phyloP scores from a whole-genome alignment of 1,284 basidiomycete species.

The Peniophora sp. region DNA sequence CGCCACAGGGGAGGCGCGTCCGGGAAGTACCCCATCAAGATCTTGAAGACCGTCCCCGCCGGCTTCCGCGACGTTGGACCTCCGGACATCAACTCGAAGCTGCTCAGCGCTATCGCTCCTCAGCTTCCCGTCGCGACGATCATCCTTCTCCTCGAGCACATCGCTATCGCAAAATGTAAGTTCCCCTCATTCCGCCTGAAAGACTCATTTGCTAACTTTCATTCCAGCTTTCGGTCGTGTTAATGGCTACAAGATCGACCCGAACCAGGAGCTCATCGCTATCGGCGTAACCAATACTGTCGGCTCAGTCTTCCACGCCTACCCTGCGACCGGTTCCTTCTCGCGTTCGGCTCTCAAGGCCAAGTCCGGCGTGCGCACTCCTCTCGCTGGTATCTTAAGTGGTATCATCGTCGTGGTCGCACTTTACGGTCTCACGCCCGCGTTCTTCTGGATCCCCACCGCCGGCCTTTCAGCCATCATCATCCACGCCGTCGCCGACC shows the following conservation, averaged over 20 bases:
- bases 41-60: slow-evolving; percentile 78
- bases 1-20: slow-evolving; percentile 47
- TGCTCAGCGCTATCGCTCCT: slow-evolving; percentile 67
- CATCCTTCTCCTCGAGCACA: slow-evolving; percentile 93
- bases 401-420: slow-evolving; percentile 90
- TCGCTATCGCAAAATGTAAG: slow-evolving; percentile 88
- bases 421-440: slow-evolving; percentile 86
- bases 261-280: slow-evolving; percentile 95
- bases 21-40: slow-evolving; percentile 79
- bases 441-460: slow-evolving; percentile 84
- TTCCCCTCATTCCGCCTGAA: slow-evolving; percentile 3
- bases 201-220: neutral
- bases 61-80: slow-evolving; percentile 75
- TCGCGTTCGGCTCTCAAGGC: slow-evolving; percentile 94
- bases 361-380: slow-evolving; percentile 94
- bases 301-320: slow-evolving; percentile 84
- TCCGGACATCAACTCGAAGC: slow-evolving; percentile 56
- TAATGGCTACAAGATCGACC: slow-evolving; percentile 97
- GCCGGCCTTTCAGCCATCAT: slow-evolving; percentile 87
- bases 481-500: slow-evolving; percentile 91
- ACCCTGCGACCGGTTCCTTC: slow-evolving; percentile 97
- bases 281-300: slow-evolving; percentile 94
- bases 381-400: slow-evolving; percentile 83
- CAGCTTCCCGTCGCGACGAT: slow-evolving; percentile 91
- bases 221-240: slow-evolving; percentile 83